Conservation (phyloP, 495 filamentous ascomycete genomes). For the Podospora comata region DNA sequence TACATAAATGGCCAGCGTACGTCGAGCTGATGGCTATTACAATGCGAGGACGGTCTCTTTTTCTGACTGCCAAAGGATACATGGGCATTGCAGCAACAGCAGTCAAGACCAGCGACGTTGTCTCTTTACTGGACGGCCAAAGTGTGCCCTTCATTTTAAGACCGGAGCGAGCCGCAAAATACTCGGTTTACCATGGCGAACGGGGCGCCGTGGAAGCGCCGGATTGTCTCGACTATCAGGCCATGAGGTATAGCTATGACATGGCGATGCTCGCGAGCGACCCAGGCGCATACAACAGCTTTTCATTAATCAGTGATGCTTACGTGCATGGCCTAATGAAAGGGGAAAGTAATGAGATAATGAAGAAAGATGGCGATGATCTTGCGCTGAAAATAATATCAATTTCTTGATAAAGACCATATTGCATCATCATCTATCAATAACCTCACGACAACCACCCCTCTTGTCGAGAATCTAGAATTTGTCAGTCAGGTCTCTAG, state of each 20-base stretch:
- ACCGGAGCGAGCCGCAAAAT: background rate
- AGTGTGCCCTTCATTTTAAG: background rate
- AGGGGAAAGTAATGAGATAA: background rate
- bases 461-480: too few relatives aligned
- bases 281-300: background rate
- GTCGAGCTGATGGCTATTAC: slow-evolving; percentile 15
- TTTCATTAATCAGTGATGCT: background rate
- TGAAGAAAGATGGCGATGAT: background rate
- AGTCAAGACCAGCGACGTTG: slow-evolving; percentile 27
- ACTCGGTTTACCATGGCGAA: background rate
- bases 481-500: too few relatives aligned
- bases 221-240: background rate
- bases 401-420: background rate
- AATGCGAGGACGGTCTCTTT: slow-evolving; percentile 12
- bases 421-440: too few relatives aligned
- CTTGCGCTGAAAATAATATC: background rate
- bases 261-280: background rate
- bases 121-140: background rate
- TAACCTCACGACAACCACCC: too few relatives aligned
- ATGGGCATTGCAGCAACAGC: slow-evolving; percentile 8
- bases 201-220: background rate
- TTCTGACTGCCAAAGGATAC: slow-evolving; percentile 1
- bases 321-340: background rate
- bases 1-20: slow-evolving; percentile 19
- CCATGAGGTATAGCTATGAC: background rate